phyloP scores from a whole-genome alignment of 2,329 filamentous ascomycete genomes.

The Phaeoacremonium minimum region DNA sequence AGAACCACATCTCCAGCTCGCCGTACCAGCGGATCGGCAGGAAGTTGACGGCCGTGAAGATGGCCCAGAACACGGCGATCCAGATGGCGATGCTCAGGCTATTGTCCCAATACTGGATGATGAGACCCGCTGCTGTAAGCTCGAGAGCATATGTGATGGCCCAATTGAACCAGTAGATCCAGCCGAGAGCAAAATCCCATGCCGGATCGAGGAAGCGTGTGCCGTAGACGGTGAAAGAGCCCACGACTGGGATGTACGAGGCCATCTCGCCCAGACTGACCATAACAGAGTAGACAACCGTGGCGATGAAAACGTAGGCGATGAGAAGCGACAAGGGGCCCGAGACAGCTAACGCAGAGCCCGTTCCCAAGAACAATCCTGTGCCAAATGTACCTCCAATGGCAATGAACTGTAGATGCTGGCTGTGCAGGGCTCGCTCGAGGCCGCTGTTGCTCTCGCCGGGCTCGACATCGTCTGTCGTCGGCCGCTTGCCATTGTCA shows the following conservation, averaged over 20 bases:
- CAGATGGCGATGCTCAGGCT: constrained; percentile 7
- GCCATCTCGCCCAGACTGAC: constrained; percentile 67
- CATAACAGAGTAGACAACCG: constrained; percentile 75
- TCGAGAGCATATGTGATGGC: constrained; percentile 40
- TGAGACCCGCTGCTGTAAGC: constrained; percentile 36
- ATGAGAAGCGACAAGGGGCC: constrained; percentile 65
- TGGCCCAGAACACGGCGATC: constrained; percentile 9
- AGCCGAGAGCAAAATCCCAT: constrained; percentile 51
- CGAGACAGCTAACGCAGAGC: constrained; percentile 55
- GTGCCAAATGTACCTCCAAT: constrained; percentile 48
- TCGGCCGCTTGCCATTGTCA: not conserved
- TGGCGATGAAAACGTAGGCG: constrained; percentile 65
- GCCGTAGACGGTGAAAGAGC: constrained; percentile 75
- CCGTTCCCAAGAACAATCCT: constrained; percentile 67
- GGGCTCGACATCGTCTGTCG: not conserved
- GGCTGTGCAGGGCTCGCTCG: constrained; percentile 10
- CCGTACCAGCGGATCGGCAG: constrained; percentile 10
- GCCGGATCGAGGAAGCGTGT: constrained; percentile 65
- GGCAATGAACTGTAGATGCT: constrained; percentile 10
- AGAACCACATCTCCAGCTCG: constrained; percentile 16
- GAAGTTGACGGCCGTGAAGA: constrained; percentile 8
- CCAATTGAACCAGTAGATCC: constrained; percentile 45
- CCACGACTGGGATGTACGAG: constrained; percentile 71
- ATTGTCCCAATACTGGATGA: constrained; percentile 29
- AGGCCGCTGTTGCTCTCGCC: constrained; percentile 2